Evolutionary conservation across 495 filamentous ascomycete species (phyloP), one percentile per base, ranked within the genome.

Genomic region (Xylaria flabelliformis): DNA sequence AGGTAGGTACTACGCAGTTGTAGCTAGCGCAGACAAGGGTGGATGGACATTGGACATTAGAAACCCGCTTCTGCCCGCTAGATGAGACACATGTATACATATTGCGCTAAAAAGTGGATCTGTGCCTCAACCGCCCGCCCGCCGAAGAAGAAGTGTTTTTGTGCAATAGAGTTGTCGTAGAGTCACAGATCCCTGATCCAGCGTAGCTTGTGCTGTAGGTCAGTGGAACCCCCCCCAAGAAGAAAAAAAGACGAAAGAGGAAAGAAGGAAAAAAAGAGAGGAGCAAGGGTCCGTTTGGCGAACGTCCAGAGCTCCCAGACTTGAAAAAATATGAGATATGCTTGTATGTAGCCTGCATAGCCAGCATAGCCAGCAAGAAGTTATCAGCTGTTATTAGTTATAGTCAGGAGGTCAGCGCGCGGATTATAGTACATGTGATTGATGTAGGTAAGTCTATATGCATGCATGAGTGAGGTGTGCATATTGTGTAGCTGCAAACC

Each of bases 391-490:
- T n/a, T 61, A 2, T 21, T 61, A 7, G 34, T 61, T 61, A 61
- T 61, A 39, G 34, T 39, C 58, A 61, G 58, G 19, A 61, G 58
- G 58, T 61, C 58, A 39, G 58, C 58, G 58, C 58, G 58, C 58
- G 58, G 34, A 39, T 34, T 61, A 61, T 44, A 63, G 36, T 63
- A 63, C 61, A 63, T 63, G 61, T 63, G 61, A 67, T 67, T 8
- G 36, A 39, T 39, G 36, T 39, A 39, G 36, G 64, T 51, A 34
- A 50, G 64, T 67, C 24, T 67, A 41, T 67, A 67, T 67, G 64
- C 48, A 50, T 67, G 44, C 32, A 67, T 67, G 64, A 50, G n/a
- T 67, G 26, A 56, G 53, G 64, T 51, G 29, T 67, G 64, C 48
- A 67, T 42, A n/a, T 44, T 61, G 19, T 36, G 58, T 39, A 61